Evolutionary conservation across 2,329 filamentous ascomycete genomes (phyloP).

Genomic region (Pseudogymnoascus sp.): DNA sequence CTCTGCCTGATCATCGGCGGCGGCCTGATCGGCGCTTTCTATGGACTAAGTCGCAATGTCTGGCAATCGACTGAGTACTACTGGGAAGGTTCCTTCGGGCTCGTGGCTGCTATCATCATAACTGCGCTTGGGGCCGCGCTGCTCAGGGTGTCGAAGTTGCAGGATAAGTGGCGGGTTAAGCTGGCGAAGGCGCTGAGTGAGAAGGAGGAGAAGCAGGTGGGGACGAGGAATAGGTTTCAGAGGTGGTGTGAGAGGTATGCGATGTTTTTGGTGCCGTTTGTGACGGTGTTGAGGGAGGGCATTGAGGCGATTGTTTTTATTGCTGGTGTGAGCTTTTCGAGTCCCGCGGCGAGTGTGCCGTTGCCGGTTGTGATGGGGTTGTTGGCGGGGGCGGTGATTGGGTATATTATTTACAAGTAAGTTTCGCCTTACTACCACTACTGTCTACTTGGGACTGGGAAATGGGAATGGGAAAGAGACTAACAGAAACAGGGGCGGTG

Average conservation of each 20-base stretch:
- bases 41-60: constrained; percentile 53
- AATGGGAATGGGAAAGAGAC: neutral
- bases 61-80: constrained; percentile 64
- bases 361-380: constrained; percentile 67
- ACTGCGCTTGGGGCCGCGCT: constrained; percentile 72
- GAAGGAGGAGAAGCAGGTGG: constrained; percentile 33
- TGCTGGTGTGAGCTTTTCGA: constrained; percentile 69
- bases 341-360: constrained; percentile 68
- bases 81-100: constrained; percentile 71
- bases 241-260: constrained; percentile 66
- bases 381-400: constrained; percentile 54
- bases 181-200: constrained; percentile 59
- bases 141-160: constrained; percentile 72
- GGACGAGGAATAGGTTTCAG: constrained; percentile 43
- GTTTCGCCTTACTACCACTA: constrained; percentile 26
- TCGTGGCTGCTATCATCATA: constrained; percentile 72
- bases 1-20: constrained; percentile 51
- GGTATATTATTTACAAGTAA: constrained; percentile 71
- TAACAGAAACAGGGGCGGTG: constrained; percentile 42
- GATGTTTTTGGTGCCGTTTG: constrained; percentile 79
- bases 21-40: constrained; percentile 56
- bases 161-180: constrained; percentile 82
- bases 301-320: constrained; percentile 82
- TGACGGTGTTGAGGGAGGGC: constrained; percentile 80
- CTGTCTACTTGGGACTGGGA: neutral